A percentile compares a stretch with the other conserved stretches of the same genome.
These are phyloP conservation scores for Leishmania arabica DNA, from an alignment of 208 protist genomes.

Conservation along the genomic window DNA sequence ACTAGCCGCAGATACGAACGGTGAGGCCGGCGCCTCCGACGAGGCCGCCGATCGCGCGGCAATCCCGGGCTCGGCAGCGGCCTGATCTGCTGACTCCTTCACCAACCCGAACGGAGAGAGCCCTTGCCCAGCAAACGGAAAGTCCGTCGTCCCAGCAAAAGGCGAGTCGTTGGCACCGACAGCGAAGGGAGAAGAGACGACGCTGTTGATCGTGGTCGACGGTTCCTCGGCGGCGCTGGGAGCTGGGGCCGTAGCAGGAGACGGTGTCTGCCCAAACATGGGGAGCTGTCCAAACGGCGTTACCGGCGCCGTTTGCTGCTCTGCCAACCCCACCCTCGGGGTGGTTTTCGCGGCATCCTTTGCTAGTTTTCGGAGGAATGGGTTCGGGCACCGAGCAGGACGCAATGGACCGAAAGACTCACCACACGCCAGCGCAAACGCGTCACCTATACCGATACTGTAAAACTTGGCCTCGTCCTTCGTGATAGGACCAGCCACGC, in stretches of 20 bases:
- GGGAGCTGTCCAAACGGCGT: slow-evolving; percentile 83
- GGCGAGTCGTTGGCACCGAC: slow-evolving; percentile 24
- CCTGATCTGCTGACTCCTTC: slow-evolving; percentile 2
- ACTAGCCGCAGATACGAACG: slow-evolving; percentile 28
- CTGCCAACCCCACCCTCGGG: slow-evolving; percentile 20
- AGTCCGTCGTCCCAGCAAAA: slow-evolving; percentile 35
- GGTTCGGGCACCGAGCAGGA: slow-evolving; percentile 47
- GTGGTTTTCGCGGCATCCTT: slow-evolving; percentile 18
- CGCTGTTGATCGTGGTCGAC: not conserved
- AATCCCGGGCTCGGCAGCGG: not conserved
- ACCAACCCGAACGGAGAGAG: slow-evolving; percentile 46
- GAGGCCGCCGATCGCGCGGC: not conserved
- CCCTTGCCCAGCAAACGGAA: slow-evolving; percentile 39
- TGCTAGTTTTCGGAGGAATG: slow-evolving; percentile 32
- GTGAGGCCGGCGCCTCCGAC: slow-evolving; percentile 22
- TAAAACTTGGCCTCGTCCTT: slow-evolving; percentile 12
- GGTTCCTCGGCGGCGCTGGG: not conserved
- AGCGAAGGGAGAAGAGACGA: slow-evolving; percentile 72
- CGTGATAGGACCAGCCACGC: not conserved
- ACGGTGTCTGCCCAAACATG: slow-evolving; percentile 63
- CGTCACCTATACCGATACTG: slow-evolving; percentile 34
- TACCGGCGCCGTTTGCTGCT: slow-evolving; percentile 49
- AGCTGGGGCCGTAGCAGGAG: slow-evolving; percentile 18
- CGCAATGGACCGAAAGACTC: slow-evolving; percentile 51
- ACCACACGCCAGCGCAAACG: slow-evolving; percentile 55